Conservation (phyloP, 495 filamentous ascomycete species). For the Oleoguttula mirabilis region DNA sequence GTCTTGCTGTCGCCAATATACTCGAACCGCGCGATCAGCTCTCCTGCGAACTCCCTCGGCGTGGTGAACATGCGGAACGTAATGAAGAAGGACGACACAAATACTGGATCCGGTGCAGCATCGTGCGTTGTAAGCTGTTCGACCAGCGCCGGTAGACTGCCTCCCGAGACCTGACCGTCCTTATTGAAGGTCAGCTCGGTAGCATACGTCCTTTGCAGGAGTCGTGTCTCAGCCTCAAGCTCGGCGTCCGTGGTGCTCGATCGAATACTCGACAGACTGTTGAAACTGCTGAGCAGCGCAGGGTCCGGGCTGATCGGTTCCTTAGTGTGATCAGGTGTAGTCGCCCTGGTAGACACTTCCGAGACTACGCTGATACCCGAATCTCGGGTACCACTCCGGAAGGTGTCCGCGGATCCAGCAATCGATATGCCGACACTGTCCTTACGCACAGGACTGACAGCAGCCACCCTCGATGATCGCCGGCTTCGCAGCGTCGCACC, state of each 20-base stretch:
- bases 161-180: constrained; percentile 87
- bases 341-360: constrained; percentile 75
- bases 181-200: constrained; percentile 89
- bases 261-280: constrained; percentile 27
- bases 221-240: constrained; percentile 65
- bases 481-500: not conserved
- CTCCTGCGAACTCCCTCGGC: constrained; percentile 63
- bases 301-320: constrained; percentile 24
- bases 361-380: constrained; percentile 75
- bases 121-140: constrained; percentile 90
- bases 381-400: constrained; percentile 58
- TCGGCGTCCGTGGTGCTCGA: constrained; percentile 45
- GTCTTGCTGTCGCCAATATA: constrained; percentile 69
- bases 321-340: constrained; percentile 61
- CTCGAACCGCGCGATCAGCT: constrained; percentile 79
- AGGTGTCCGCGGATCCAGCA: constrained; percentile 59
- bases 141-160: constrained; percentile 79
- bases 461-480: not conserved
- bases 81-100: constrained; percentile 90
- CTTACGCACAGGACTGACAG: constrained; percentile 1
- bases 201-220: constrained; percentile 73
- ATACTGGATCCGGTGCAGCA: constrained; percentile 82
- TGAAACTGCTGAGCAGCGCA: constrained; percentile 29
- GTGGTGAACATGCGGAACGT: constrained; percentile 94
- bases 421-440: constrained; percentile 40